Conservation (phyloP, 2,329 filamentous ascomycete genomes). For the Fusarium sp. region DNA sequence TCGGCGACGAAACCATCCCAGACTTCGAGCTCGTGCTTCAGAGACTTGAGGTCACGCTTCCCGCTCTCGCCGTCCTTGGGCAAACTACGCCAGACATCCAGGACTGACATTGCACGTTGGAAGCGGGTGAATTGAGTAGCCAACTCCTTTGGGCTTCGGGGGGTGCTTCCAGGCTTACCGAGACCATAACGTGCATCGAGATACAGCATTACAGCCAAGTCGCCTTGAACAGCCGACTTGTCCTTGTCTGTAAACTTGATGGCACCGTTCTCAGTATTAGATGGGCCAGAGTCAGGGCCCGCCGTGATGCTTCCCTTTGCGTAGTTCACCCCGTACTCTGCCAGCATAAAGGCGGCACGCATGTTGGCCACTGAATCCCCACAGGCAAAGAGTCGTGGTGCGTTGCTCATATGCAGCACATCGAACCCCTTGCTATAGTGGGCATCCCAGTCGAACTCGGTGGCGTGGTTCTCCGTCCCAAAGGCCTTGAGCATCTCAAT, state of each 20-base stretch:
- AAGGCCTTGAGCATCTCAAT: constrained; percentile 81
- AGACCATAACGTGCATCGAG: constrained; percentile 64
- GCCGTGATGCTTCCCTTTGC: constrained; percentile 57
- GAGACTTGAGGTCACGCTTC: constrained; percentile 27
- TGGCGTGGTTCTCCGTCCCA: constrained; percentile 82
- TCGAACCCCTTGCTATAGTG: constrained; percentile 87
- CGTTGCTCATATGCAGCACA: constrained; percentile 73
- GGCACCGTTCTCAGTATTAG: constrained; percentile 14
- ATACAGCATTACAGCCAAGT: constrained; percentile 67
- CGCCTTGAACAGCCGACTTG: constrained; percentile 60
- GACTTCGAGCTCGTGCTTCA: constrained; percentile 48
- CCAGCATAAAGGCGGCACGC: constrained; percentile 62
- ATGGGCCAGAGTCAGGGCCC: constrained; percentile 5
- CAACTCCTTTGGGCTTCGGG: constrained; percentile 43
- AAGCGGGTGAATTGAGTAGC: constrained; percentile 55
- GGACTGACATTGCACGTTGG: constrained; percentile 51
- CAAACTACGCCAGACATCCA: constrained; percentile 48
- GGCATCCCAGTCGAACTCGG: constrained; percentile 77
- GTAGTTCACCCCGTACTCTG: constrained; percentile 58
- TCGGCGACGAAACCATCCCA: constrained; percentile 54
- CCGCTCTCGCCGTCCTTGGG: constrained; percentile 2
- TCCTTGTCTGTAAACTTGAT: constrained; percentile 69
- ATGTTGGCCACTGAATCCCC: constrained; percentile 59
- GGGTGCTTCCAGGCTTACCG: constrained; percentile 39
- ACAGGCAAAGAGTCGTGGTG: constrained; percentile 63